Evolutionary conservation across 805 yeast genomes (phyloP).

Genomic region (Osmozyma mogii): DNA sequence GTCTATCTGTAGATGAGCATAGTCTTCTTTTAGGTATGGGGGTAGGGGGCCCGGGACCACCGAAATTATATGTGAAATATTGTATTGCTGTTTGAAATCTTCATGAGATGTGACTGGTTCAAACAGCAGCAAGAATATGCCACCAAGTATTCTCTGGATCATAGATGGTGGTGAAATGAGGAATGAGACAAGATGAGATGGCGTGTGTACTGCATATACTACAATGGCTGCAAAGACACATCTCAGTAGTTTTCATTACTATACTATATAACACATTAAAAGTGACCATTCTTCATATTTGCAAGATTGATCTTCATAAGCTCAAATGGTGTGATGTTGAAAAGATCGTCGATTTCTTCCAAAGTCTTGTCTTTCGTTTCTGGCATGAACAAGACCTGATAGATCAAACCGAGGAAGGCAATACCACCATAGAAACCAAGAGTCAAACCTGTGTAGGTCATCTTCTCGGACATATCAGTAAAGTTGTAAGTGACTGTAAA

Average conservation of each 20-base stretch:
- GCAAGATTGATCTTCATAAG: slow-evolving; percentile 28
- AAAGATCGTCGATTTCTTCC: slow-evolving; percentile 64
- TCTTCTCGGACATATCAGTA: slow-evolving; percentile 44
- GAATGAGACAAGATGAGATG: no score
- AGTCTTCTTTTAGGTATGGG: slow-evolving; percentile 35
- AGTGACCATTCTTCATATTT: slow-evolving; percentile 18
- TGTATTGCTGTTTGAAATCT: slow-evolving; percentile 42
- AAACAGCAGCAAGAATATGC: slow-evolving; percentile 67
- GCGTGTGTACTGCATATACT: no score
- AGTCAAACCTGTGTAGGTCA: slow-evolving; percentile 56
- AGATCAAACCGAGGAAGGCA: slow-evolving; percentile 48
- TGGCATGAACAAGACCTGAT: slow-evolving; percentile 52
- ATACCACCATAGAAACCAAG: slow-evolving; percentile 64
- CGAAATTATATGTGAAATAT: slow-evolving; percentile 68
- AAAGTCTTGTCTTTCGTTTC: slow-evolving; percentile 66
- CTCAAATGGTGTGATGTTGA: slow-evolving; percentile 38
- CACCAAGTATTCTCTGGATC: slow-evolving; percentile 65
- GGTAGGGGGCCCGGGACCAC: slow-evolving; percentile 61
- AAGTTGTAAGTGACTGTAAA: slow-evolving; percentile 61
- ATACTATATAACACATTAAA: slow-evolving; percentile 3
- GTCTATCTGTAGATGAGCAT: slow-evolving; percentile 51
- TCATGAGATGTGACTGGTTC: slow-evolving; percentile 44
- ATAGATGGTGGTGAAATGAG: no score
- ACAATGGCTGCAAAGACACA: no score
- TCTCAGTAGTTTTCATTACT: background rate